A percentile compares a stretch with the other conserved stretches of the same genome.
Evolutionary conservation across 257 asterid species (phyloP).

Genomic region (Lavandula angustifolia): DNA sequence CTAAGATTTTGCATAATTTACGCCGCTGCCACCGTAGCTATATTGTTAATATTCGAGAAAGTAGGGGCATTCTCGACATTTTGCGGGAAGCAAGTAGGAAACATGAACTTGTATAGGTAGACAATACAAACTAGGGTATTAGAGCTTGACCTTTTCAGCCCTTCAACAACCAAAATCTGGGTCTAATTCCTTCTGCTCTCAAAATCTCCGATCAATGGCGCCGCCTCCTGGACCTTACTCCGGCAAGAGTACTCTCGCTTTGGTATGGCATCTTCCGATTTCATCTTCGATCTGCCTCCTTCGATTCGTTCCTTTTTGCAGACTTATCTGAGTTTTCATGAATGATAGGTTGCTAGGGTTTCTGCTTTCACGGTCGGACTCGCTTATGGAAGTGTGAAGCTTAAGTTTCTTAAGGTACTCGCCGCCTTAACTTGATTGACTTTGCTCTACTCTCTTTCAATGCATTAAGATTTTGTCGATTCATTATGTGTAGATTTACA

Average conservation of each 20-base stretch:
- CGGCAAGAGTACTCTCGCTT: slow-evolving; percentile 59
- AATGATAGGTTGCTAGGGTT: slow-evolving; percentile 56
- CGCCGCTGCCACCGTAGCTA: too few relatives aligned
- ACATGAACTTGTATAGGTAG: too few relatives aligned
- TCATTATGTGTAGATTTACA: neutral
- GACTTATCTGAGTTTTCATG: slow-evolving; percentile 21
- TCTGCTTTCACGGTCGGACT: slow-evolving; percentile 56
- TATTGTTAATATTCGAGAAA: too few relatives aligned
- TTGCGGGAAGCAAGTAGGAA: too few relatives aligned
- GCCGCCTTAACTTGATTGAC: neutral
- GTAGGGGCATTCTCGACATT: too few relatives aligned
- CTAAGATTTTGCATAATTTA: too few relatives aligned
- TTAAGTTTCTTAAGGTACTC: slow-evolving; percentile 50
- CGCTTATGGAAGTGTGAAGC: slow-evolving; percentile 53
- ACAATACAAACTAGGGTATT: slow-evolving; percentile 24
- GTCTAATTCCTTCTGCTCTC: slow-evolving; percentile 15
- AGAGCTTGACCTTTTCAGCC: neutral
- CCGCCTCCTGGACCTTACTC: slow-evolving; percentile 62
- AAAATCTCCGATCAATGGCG: slow-evolving; percentile 39
- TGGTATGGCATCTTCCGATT: slow-evolving; percentile 43
- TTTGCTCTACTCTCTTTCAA: slow-evolving; percentile 5
- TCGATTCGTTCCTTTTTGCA: neutral
- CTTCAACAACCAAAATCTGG: slow-evolving; percentile 8
- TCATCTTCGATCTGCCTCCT: slow-evolving; percentile 19
- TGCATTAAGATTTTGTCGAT: neutral